Conservation (phyloP, 768 basidiomycete genomes). For the Boletales sp. region DNA sequence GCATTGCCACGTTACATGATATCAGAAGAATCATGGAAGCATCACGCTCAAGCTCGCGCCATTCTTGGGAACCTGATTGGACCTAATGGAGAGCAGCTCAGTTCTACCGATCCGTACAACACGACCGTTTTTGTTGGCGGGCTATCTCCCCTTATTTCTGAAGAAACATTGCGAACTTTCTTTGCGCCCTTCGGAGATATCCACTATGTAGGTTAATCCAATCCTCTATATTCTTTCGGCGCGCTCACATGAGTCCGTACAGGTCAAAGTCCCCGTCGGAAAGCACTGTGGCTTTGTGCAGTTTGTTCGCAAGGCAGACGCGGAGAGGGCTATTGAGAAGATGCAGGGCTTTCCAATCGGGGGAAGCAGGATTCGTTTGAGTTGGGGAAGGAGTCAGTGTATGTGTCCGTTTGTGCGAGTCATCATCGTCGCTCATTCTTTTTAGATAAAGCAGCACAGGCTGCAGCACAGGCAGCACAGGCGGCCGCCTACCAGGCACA, state of each 20-base stretch:
- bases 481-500: conserved; percentile 62
- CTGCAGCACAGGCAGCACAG: conserved; percentile 80
- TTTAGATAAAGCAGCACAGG: conserved; percentile 86
- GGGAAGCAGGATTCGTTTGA: conserved; percentile 84
- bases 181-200: conserved; percentile 93
- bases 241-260: conserved; percentile 7
- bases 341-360: conserved; percentile 97
- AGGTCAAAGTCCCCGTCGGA: conserved; percentile 96
- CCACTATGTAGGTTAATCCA: conserved; percentile 64
- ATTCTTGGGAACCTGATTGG: conserved; percentile 82
- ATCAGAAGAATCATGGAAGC: conserved; percentile 79
- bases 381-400: conserved; percentile 96
- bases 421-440: conserved; percentile 4
- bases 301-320: conserved; percentile 88
- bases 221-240: background rate
- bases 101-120: conserved; percentile 91
- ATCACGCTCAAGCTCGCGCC: conserved; percentile 78
- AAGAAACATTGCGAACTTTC: conserved; percentile 88
- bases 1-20: conserved; percentile 52
- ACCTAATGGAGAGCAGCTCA: conserved; percentile 81
- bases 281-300: conserved; percentile 97
- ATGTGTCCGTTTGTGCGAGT: background rate
- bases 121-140: conserved; percentile 96
- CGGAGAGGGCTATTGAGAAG: conserved; percentile 89
- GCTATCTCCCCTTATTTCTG: conserved; percentile 80